phyloP scores from a whole-genome alignment of 805 yeast species.

The Vanderwaltozyma verrucispora region DNA sequence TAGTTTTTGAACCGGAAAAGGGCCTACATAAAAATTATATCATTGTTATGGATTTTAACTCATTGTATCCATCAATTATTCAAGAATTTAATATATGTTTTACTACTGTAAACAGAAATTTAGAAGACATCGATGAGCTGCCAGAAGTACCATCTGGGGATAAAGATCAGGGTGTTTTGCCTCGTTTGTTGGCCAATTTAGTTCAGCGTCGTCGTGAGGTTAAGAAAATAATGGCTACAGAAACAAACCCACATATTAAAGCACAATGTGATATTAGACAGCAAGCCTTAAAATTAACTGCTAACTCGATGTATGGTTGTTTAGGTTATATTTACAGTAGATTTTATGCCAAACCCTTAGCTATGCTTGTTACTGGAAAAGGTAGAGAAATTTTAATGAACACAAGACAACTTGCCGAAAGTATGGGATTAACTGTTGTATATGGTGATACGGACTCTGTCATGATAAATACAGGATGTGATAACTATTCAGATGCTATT shows the following conservation, averaged over 20 bases:
- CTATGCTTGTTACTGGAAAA: constrained; percentile 88
- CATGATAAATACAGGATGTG: constrained; percentile 88
- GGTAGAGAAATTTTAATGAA: constrained; percentile 94
- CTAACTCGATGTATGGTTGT: constrained; percentile 99
- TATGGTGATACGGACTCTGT: constrained; percentile 99
- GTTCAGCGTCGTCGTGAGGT: constrained; percentile 92
- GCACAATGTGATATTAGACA: constrained; percentile 92
- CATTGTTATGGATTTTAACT: constrained; percentile 95
- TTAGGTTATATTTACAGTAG: constrained; percentile 85
- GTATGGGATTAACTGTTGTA: constrained; percentile 70
- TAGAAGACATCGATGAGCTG: constrained; percentile 44
- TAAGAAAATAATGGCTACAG: constrained; percentile 70
- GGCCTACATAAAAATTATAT: constrained; percentile 85
- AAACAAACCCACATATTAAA: constrained; percentile 50
- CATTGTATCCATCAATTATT: constrained; percentile 91
- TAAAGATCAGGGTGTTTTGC: constrained; percentile 69
- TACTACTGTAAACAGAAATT: constrained; percentile 76
- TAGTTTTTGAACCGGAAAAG: constrained; percentile 93
- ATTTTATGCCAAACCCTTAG: constrained; percentile 91
- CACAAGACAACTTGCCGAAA: constrained; percentile 87
- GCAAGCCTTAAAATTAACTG: constrained; percentile 91
- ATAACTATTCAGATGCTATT: constrained; percentile 59
- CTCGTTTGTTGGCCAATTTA: constrained; percentile 68
- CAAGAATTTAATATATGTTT: constrained; percentile 97
- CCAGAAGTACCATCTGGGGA: constrained; percentile 59